Base-by-base conservation (phyloP, 305 asterid species). In the Fraxinus floribunda region DNA sequence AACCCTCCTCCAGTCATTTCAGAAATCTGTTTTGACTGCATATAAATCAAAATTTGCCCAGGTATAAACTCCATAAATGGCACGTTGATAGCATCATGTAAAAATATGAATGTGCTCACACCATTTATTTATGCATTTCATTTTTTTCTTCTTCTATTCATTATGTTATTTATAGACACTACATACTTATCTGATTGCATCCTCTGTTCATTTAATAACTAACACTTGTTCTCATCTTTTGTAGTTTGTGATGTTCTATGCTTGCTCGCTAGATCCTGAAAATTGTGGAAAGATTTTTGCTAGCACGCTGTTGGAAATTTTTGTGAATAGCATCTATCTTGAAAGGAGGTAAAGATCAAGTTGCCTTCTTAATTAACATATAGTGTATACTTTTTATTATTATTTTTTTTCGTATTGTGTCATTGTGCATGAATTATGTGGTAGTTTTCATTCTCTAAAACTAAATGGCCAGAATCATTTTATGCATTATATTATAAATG, bases 181-280 rank as follows among this genome's bases (percentile, higher is more conserved):
- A 76, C 20, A 34, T 66, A 76, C 5, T 66, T 26, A 22, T 24
- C 22, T 66, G 7, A 24, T 57, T 46, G 20, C 55, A 68, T 71
- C 44, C 66, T 39, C 36, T 44, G 35, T 3, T 79, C 39, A 13
- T 66, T 71, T 76, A 20, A 16, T 79, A 57, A 22, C 52, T 68
- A 36, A 55, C 1, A 6, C 66, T 79, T 36, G 20, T 64, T 76
- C 62, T 38, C 75, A 11, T 78, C 75, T 81, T 78, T 87, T 89
- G 91, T 91, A 96, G 99, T 96, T 96, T 89, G 90, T 96, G 83
- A 85, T 94, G 88, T 96, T 94, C 90, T 96, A 96, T 85, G 96
- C 96, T 78, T 93, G 99, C 90, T 93, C 99, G 7, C 90, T 96
- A 86, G 99, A 96, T 88, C 98, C 99, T 78, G 97, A 91, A 52